Evolutionary conservation across 106 monocot genomes (phyloP).

Genomic region (Phalaenopsis aphrodite): DNA sequence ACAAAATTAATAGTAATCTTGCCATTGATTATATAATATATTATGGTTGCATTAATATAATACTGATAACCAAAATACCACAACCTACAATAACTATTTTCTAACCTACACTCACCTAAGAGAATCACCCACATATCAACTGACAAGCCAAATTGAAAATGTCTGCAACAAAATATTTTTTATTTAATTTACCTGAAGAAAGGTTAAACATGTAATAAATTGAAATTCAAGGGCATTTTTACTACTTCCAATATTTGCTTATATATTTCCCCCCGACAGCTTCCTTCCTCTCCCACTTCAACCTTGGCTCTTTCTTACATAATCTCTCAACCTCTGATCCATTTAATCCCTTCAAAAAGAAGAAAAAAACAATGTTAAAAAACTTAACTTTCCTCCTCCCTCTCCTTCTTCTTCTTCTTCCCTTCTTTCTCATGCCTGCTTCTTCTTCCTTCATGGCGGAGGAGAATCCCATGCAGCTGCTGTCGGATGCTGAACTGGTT

Average conservation of each 20-base stretch:
- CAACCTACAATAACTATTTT: too few relatives aligned
- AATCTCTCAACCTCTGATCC: too few relatives aligned
- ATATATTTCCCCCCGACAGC: not conserved
- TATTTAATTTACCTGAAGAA: not conserved
- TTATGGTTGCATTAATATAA: too few relatives aligned
- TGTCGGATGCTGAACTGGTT: conserved; percentile 34
- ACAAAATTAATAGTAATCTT: too few relatives aligned
- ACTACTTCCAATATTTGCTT: not conserved
- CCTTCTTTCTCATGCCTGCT: not conserved
- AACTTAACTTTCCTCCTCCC: not conserved
- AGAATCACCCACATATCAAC: not conserved
- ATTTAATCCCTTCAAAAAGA: too few relatives aligned
- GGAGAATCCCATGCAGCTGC: conserved; percentile 12
- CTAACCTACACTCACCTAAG: too few relatives aligned
- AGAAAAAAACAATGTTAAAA: not conserved
- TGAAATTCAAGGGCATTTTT: not conserved
- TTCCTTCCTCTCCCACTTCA: not conserved
- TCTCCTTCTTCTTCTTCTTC: not conserved
- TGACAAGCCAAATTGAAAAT: not conserved
- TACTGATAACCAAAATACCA: too few relatives aligned
- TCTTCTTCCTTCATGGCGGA: not conserved
- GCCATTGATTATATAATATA: too few relatives aligned
- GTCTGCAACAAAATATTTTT: not conserved
- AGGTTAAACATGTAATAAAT: not conserved
- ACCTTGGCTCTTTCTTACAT: not conserved